Base-by-base conservation (phyloP, 2,329 filamentous ascomycete species). In the Cercospora zeina region DNA sequence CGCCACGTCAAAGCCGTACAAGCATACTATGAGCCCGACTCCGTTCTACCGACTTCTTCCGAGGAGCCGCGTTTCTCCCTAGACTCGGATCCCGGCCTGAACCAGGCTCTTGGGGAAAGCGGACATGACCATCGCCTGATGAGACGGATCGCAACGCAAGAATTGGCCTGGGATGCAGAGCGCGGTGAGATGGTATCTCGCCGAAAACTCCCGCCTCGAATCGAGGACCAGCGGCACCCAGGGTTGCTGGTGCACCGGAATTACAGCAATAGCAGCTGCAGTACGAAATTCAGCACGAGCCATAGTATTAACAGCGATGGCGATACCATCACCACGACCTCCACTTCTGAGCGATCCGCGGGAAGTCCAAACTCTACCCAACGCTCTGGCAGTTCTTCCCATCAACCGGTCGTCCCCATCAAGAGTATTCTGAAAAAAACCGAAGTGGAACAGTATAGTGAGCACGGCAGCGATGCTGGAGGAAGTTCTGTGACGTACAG, bases 361-460 rank as follows among this genome's bases (percentile, higher is more conserved):
- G 42, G 42, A 49, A 49, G 42, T 49, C 3, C 3, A 3, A 27
- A 6, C 6, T 27, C 3, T 16, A 53, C 49, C 27, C 27, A 53
- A 53, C 8, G 49, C 19, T 53, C 49, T 16, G 49, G 49, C 8
- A 54, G 47, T 27, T 27, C 24, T 27, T 27, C 6, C 19, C 9
- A 6, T 11, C 36, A 54, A 34, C 47, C 47, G 16, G n/a, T 36
- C 7, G 50, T 59, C 27, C 61, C 61, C 2, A 16, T 64, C 7
- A 64, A 65, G 54, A 62, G 59, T 11, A 65, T 65, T 19, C 34
- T 63, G 2, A 68, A 68, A 34, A 58, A 61, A 19, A 67, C 66
- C 2, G 55, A 60, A 6, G 62, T 65, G 11, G 54, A 65, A 27
- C 74, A 76, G 49, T 67, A 66, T 14, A 76, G 73, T 45, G 67